Base-by-base conservation (phyloP, 1,139 yeast genomes). In the Geotrichum bryndzae region DNA sequence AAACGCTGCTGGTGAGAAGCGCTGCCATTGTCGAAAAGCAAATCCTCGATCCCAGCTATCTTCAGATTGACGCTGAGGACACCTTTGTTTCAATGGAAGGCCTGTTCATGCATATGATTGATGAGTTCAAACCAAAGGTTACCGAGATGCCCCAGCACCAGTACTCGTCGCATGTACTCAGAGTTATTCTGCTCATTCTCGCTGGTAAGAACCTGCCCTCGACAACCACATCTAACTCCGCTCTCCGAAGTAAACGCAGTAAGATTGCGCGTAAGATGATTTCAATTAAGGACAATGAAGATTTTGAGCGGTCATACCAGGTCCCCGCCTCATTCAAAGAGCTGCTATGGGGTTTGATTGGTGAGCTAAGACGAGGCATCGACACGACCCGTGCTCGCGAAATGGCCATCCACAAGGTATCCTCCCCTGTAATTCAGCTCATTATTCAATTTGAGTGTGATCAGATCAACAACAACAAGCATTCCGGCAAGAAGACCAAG, bases 211-310 rank as follows among this genome's bases (percentile, higher is more conserved):
- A 85, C 64, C 77, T 90, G 64, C 96, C 96, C n/a, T 85, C 94
- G 1, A 77, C 94, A 1, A 83, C 88, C 0, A 80, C 82, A 67
- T 82, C 89, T 68, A 57, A 61, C 13, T 87, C 95, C 0, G 83
- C 89, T 3, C 79, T 91, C 67, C 82, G 99, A 72, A 88, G 96
- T 53, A 90, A 90, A 70, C 90, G 84, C 72, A 87, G 96, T 45
- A 88, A 89, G 71, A 87, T 89, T 71, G 97, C 97, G 1, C 84
- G 98, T 73, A 91, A 91, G 73, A 88, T 89, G 94, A 89, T 90
- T 69, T 96, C 90, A 68, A 86, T 92, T 59, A 86, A 86, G 70
- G 96, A 89, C 69, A 86, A 67, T 13, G 60, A 58, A 13, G 73
- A 66, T 15, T 63, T 62, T 45, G 81, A 83, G 65, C 76, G 85